These are phyloP conservation scores for Psilocybe sp. DNA, from an alignment of 768 basidiomycete species.

Conservation along the genomic window DNA sequence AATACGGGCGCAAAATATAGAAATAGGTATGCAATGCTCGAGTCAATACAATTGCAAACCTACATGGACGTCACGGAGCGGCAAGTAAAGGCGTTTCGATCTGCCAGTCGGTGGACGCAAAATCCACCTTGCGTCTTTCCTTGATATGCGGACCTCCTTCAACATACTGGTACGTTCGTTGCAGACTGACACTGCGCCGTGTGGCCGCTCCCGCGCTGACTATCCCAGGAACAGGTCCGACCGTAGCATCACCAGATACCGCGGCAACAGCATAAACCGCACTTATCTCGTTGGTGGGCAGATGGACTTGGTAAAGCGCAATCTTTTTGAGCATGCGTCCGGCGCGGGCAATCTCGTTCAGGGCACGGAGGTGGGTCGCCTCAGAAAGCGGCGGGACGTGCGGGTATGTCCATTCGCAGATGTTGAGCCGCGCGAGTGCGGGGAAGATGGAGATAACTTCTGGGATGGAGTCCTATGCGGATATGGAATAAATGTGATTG, in stretches of 20 bases:
- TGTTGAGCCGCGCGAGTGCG: conserved; percentile 2
- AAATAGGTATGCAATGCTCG: too few species aligned
- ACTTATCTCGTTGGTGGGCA: conserved; percentile 4
- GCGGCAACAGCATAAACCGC: background rate
- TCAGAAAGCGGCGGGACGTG: background rate
- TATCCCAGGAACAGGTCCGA: background rate
- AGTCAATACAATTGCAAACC: too few species aligned
- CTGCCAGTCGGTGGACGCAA: background rate
- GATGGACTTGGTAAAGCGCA: conserved; percentile 6
- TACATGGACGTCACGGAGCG: background rate
- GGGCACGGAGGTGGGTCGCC: background rate
- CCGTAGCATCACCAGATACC: background rate
- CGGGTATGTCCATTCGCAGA: conserved; percentile 7
- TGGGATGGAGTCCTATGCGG: background rate
- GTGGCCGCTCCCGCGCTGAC: too few species aligned
- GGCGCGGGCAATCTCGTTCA: background rate
- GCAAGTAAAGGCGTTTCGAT: background rate
- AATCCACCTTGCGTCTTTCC: background rate
- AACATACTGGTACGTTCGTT: background rate
- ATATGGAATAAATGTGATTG: too few species aligned
- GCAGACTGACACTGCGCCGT: background rate
- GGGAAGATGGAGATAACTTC: background rate
- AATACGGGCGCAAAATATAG: too few species aligned
- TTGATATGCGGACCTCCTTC: background rate
- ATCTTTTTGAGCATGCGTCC: background rate